These are phyloP conservation scores for Colletotrichum spinosum DNA, from an alignment of 2,329 filamentous ascomycete species.

Conservation along the genomic window DNA sequence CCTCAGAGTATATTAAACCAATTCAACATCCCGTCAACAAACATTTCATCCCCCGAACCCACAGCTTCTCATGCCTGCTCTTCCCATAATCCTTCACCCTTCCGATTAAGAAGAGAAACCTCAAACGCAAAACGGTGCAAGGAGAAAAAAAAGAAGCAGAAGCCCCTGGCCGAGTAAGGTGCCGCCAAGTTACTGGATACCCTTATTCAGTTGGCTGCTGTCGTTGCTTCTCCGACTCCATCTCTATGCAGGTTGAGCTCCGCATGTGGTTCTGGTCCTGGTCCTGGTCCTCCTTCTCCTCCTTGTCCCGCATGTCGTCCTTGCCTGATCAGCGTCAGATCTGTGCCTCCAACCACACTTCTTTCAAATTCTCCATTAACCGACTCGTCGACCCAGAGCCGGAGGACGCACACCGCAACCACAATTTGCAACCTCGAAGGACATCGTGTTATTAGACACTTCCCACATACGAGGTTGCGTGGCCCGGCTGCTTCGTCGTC, in stretches of 20 bases:
- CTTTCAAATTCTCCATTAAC: constrained; percentile 31
- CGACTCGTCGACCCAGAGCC: constrained; percentile 21
- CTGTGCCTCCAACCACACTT: constrained; percentile 25
- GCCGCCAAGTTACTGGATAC: neutral
- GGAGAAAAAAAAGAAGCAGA: neutral
- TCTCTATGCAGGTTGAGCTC: constrained; percentile 34
- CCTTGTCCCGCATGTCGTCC: constrained; percentile 35
- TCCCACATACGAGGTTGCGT: constrained; percentile 16
- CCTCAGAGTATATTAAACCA: constrained; percentile 35
- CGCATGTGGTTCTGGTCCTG: constrained; percentile 34
- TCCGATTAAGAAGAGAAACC: too few relatives aligned
- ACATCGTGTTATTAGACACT: constrained; percentile 37
- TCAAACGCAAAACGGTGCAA: too few relatives aligned
- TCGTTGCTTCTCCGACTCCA: constrained; percentile 36
- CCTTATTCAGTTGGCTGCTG: constrained; percentile 32
- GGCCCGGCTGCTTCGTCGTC: constrained; percentile 9
- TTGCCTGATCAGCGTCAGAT: constrained; percentile 37
- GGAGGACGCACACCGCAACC: constrained; percentile 23
- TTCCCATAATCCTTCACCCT: neutral
- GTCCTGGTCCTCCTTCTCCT: constrained; percentile 33
- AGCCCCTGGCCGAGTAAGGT: constrained; percentile 15
- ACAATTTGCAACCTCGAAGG: constrained; percentile 17
- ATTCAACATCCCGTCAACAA: constrained; percentile 14
- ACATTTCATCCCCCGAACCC: constrained; percentile 2
- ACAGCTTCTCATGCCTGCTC: constrained; percentile 1